Percentiles rank a stretch among this genome's conserved stretches.
Conservation (phyloP, 2,329 filamentous ascomycete species). For the Sclerotinia nivalis region DNA sequence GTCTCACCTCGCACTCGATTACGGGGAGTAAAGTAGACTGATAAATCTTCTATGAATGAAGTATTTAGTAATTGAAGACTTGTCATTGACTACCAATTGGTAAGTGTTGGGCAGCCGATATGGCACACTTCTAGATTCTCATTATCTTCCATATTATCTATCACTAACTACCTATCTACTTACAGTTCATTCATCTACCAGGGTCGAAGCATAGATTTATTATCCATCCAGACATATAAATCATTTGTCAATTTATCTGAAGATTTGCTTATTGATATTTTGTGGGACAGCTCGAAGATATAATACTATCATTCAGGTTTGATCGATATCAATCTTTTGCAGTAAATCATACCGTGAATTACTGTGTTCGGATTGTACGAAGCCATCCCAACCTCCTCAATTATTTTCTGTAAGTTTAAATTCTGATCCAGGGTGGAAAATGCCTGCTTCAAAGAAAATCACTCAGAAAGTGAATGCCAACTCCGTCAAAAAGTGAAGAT, state of each 20-base stretch:
- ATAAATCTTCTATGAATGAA: background rate
- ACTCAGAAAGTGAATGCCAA: background rate
- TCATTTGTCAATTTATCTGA: too few relatives aligned
- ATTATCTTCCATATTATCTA: background rate
- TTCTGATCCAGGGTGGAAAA: too few relatives aligned
- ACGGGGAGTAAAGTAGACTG: background rate
- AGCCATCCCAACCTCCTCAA: background rate
- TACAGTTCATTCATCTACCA: background rate
- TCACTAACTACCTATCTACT: background rate
- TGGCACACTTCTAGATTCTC: background rate
- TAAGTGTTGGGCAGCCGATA: background rate
- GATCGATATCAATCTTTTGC: background rate
- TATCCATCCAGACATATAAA: too few relatives aligned
- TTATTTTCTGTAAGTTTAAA: background rate
- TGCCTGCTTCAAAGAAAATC: rapidly evolving
- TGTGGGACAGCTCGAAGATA: too few relatives aligned
- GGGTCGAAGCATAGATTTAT: background rate
- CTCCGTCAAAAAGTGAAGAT: background rate
- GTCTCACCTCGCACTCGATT: background rate
- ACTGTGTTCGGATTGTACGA: background rate
- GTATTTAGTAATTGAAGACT: background rate
- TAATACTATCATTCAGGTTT: too few relatives aligned
- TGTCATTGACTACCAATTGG: background rate
- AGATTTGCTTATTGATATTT: background rate
- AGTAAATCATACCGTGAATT: background rate